Percentiles rank a stretch among this genome's conserved stretches.
Evolutionary conservation across 2,329 filamentous ascomycete genomes (phyloP).

Genomic region (Phialophora macrospora): DNA sequence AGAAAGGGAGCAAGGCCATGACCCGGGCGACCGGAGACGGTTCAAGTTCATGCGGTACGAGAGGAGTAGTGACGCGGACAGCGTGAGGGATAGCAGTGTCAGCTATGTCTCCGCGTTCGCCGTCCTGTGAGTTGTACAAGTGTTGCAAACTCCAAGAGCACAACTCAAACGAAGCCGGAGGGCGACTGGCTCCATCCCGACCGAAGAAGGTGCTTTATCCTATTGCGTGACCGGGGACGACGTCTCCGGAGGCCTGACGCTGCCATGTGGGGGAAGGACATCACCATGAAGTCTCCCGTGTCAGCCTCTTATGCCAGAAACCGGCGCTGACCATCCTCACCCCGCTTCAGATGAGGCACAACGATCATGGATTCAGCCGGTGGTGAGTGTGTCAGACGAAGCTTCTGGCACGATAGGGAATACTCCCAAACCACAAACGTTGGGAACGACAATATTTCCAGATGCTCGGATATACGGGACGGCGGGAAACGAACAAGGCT

Average conservation of each 20-base stretch:
- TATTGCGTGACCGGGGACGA: background rate
- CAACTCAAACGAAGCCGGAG: background rate
- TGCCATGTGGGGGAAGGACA: background rate
- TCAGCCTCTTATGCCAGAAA: constrained; percentile 2
- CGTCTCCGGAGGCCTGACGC: background rate
- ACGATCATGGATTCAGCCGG: background rate
- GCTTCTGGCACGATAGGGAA: background rate
- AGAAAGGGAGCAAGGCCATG: constrained; percentile 42
- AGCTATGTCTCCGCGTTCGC: constrained; percentile 96
- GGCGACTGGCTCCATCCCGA: background rate
- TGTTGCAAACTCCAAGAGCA: background rate
- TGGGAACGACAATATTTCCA: background rate
- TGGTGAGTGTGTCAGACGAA: background rate
- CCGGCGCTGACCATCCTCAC: background rate
- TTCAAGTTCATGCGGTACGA: constrained; percentile 88
- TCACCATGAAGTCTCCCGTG: background rate
- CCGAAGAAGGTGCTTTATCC: background rate
- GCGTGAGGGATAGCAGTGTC: constrained; percentile 77
- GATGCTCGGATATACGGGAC: background rate
- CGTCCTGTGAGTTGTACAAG: constrained; percentile 58
- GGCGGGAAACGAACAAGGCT: background rate
- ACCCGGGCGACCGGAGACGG: constrained; percentile 44
- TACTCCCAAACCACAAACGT: background rate
- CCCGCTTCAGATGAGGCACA: constrained; percentile 1
- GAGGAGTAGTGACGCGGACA: constrained; percentile 75